Evolutionary conservation across 140 eudicot species (phyloP).

Genomic region (Senecio squalidus): DNA sequence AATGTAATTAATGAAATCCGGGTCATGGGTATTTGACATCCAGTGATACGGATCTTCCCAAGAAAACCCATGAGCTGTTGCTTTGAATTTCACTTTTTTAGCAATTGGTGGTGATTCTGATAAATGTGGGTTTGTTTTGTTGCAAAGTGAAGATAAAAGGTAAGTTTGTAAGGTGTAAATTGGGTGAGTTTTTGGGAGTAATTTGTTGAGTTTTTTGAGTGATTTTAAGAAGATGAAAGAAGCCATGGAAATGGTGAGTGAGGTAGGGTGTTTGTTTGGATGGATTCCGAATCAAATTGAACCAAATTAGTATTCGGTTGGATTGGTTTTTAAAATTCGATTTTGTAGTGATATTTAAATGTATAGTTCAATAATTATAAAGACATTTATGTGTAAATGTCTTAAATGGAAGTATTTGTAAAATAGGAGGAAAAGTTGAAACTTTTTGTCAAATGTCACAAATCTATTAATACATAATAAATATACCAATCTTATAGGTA

Average conservation of each 20-base stretch:
- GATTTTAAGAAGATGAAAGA: slow-evolving; percentile 20
- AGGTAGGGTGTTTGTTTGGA: too few species aligned
- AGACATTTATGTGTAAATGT: too few species aligned
- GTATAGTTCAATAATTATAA: too few species aligned
- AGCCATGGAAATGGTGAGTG: slow-evolving; percentile 23
- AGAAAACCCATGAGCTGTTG: slow-evolving; percentile 55
- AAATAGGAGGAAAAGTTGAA: too few species aligned
- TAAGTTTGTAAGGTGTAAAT: not conserved
- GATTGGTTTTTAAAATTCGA: too few species aligned
- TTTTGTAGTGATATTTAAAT: too few species aligned
- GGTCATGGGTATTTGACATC: slow-evolving; percentile 79
- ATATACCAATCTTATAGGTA: too few species aligned
- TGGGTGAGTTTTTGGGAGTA: not conserved
- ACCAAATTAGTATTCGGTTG: too few species aligned
- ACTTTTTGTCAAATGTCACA: too few species aligned
- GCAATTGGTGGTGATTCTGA: slow-evolving; percentile 49
- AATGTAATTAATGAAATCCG: slow-evolving; percentile 62
- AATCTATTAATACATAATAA: too few species aligned
- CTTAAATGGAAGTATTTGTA: too few species aligned
- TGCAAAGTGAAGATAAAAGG: slow-evolving; percentile 13
- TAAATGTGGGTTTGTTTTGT: slow-evolving; percentile 1
- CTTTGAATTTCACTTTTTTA: slow-evolving; percentile 50
- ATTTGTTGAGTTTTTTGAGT: slow-evolving; percentile 5
- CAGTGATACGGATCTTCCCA: slow-evolving; percentile 86
- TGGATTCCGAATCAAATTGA: too few species aligned